Conservation (phyloP, 345 rosid species). For the Euclidium syriacum region DNA sequence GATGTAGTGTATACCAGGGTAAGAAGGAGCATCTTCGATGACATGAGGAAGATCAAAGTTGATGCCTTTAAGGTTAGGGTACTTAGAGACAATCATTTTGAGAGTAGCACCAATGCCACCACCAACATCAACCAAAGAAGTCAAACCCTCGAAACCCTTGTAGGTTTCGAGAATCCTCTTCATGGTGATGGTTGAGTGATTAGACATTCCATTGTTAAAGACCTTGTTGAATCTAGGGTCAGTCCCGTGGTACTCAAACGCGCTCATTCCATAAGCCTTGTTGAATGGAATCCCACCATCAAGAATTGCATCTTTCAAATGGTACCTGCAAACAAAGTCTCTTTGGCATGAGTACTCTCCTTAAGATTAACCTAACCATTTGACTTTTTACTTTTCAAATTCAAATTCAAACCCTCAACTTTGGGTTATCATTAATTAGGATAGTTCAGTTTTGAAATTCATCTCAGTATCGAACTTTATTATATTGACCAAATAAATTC, state of each 20-base stretch:
- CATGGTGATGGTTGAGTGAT: constrained; percentile 70
- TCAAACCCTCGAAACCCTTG: constrained; percentile 62
- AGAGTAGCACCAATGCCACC: constrained; percentile 80
- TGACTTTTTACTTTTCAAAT: background rate
- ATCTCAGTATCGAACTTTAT: background rate
- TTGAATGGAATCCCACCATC: constrained; percentile 80
- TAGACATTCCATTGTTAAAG: constrained; percentile 69
- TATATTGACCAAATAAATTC: background rate
- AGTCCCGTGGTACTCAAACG: constrained; percentile 72
- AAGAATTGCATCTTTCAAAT: constrained; percentile 72
- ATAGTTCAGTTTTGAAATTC: background rate
- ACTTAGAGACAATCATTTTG: constrained; percentile 56
- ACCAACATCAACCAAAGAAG: constrained; percentile 77
- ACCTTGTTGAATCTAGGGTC: constrained; percentile 72
- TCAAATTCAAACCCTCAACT: background rate
- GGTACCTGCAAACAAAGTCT: constrained; percentile 39
- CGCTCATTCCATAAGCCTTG: constrained; percentile 73
- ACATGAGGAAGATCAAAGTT: constrained; percentile 86
- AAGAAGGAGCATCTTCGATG: constrained; percentile 60
- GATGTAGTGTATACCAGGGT: constrained; percentile 43
- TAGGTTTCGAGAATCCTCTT: constrained; percentile 67
- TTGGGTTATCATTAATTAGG: background rate
- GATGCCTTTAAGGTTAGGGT: constrained; percentile 70
- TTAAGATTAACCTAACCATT: background rate
- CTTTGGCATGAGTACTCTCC: background rate